Conservation (phyloP, 2,329 filamentous ascomycete genomes). For the Clonostachys byssicola region DNA sequence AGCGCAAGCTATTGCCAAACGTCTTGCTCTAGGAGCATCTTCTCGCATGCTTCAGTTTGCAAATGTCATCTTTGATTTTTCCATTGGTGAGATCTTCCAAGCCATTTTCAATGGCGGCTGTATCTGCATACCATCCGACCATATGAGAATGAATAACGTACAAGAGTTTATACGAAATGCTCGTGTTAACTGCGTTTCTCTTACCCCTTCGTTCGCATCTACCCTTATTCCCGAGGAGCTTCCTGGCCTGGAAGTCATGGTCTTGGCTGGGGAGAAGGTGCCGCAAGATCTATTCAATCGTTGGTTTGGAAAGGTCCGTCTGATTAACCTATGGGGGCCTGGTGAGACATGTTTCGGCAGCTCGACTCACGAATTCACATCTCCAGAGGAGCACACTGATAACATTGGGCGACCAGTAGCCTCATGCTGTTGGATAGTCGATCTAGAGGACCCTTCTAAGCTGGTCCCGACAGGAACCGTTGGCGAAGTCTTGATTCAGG, state of each 20-base stretch:
- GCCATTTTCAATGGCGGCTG: slow-evolving; percentile 16
- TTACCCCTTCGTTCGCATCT: slow-evolving; percentile 4
- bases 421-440: slow-evolving; percentile 5
- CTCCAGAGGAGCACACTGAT: not conserved
- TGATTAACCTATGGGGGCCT: not conserved
- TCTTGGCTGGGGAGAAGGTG: not conserved
- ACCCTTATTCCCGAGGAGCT: not conserved
- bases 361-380: not conserved
- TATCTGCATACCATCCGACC: slow-evolving; percentile 30
- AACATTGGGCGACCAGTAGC: not conserved
- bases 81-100: slow-evolving; percentile 13
- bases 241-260: not conserved
- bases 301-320: not conserved
- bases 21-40: not conserved
- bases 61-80: slow-evolving; percentile 13
- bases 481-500: slow-evolving; percentile 21
- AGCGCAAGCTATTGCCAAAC: no score
- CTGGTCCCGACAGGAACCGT: not conserved
- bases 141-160: slow-evolving; percentile 29
- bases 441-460: slow-evolving; percentile 1
- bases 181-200: slow-evolving; percentile 8
- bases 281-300: not conserved
- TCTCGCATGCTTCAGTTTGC: slow-evolving; percentile 24
- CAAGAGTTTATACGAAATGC: slow-evolving; percentile 7
- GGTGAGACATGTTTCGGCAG: not conserved